Base-by-base conservation (phyloP, 148 eudicot species). In the Amaranthus cruentus region DNA sequence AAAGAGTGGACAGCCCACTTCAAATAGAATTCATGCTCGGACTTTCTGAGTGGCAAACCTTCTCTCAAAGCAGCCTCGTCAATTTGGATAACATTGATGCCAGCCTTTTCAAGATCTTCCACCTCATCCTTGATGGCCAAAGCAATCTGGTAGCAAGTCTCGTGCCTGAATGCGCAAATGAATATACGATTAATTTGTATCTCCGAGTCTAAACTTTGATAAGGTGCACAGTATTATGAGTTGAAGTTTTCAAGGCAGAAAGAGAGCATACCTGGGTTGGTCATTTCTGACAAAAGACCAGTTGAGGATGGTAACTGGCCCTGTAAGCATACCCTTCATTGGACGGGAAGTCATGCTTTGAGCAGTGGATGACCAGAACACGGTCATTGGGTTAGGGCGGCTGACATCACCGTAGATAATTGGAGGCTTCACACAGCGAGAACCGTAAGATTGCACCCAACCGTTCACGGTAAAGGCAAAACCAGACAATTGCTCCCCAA, bases 11-110 rank as follows among this genome's bases (percentile, higher is more conserved):
- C 98, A 46, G 98, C 98, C 98, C 98, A 90, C 69, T 90, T 85
- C 92, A 93, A 84, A 87, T 93, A 93, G 87, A 90, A 90, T 5
- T 87, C 90, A 67, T 89, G 88, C 88, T 93, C 98, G 2, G 96
- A 83, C 79, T 93, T 93, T 87, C 98, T 89, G 52, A 93, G 94
- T 18, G 96, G 96, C 78, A 93, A 76, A 47, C 98, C 98, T 75
- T 93, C 98, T 82, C 98, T 93, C 70, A 93, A 69, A 77, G 98
- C 98, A 77, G 98, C 98, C 83, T 93, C 98, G n/a, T 93, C 98
- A 15, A 93, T 93, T 71, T 93, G 98, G 78, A 93, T 93, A 10
- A 93, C 96, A 68, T 81, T 90, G 66, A 93, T 93, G 47, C 90
- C 90, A 43, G 93, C 98, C 82, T 93, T 93, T 87, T 93, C 98